Evolutionary conservation across 2,329 filamentous ascomycete genomes (phyloP), one percentile per base, ranked within the genome.

Genomic region (Penicillium sp.): DNA sequence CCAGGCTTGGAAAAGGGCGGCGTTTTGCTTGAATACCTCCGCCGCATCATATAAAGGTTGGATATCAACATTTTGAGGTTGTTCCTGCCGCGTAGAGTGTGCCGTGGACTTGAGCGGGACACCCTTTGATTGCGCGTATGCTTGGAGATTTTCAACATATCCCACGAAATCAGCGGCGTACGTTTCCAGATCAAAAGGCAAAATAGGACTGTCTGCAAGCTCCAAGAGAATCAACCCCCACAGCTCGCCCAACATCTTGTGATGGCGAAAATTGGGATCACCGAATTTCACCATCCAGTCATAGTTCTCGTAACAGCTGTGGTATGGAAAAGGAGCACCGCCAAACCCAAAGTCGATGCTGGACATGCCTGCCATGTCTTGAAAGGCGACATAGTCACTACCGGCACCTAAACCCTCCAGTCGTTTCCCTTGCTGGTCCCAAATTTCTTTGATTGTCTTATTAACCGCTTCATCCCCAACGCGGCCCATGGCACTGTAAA

Each of bases 221-320:
- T 97, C 92, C 20, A 97, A 83, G 53, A 94, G 82, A n/a, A 97
- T 77, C 3, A 97, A 79, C 1, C 85, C 85, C 73, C 90, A 87
- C 42, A 97, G 79, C 72, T 97, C 86, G 11, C 85, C 90, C 58
- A 97, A 82, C 5, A 89, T 74, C 42, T 80, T 82, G 74, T 97
- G 94, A 68, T 96, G 94, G 11, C 81, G 72, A 67, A 96, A 96
- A 1, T 83, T 86, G 0, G 91, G 91, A 69, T 99, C 94, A 21
- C 89, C 87, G 59, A 89, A 84, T 38, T 81, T 81, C 24, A 86
- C 79, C 81, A 97, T 90, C 86, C 91, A 93, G 46, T 91, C 87
- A 64, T 89, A 92, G 54, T 86, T 95, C 68, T 97, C 93, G 73
- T 96, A 95, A 73, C 89, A 94, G 59, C 88, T 92, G 71, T 91